These are phyloP conservation scores for Nitzschia inconspicua DNA, from an alignment of 108 stramenopile species.

Conservation along the genomic window DNA sequence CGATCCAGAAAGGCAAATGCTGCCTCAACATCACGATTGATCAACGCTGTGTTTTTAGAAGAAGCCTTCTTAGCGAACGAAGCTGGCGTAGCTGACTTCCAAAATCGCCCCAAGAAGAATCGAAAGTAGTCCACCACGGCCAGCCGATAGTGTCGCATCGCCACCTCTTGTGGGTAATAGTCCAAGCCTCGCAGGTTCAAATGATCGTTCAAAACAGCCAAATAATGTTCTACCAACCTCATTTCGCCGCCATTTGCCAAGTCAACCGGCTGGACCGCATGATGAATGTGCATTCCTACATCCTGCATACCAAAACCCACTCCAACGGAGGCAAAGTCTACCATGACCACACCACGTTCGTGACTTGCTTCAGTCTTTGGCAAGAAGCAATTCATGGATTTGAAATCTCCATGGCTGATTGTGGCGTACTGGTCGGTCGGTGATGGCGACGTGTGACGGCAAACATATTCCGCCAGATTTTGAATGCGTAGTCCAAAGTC, in stretches of 20 bases:
- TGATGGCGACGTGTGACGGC: slow-evolving; percentile 51
- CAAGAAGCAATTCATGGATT: slow-evolving; percentile 79
- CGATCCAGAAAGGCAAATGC: slow-evolving; percentile 60
- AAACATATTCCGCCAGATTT: slow-evolving; percentile 57
- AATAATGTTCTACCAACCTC: slow-evolving; percentile 52
- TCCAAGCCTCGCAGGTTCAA: not conserved
- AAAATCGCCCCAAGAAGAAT: slow-evolving; percentile 53
- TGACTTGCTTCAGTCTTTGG: slow-evolving; percentile 15
- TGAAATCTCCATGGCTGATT: slow-evolving; percentile 73
- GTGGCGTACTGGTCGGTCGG: slow-evolving; percentile 60
- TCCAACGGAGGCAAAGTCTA: slow-evolving; percentile 79
- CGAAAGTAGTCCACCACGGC: slow-evolving; percentile 69
- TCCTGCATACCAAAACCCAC: slow-evolving; percentile 72
- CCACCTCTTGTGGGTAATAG: slow-evolving; percentile 42
- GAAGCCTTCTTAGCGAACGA: slow-evolving; percentile 52
- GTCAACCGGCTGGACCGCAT: slow-evolving; percentile 50
- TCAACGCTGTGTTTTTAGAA: slow-evolving; percentile 58
- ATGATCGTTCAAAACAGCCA: slow-evolving; percentile 32
- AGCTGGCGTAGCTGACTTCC: slow-evolving; percentile 50
- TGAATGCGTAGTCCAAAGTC: slow-evolving; percentile 51
- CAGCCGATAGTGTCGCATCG: slow-evolving; percentile 65
- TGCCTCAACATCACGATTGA: slow-evolving; percentile 62
- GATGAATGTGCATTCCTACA: slow-evolving; percentile 82
- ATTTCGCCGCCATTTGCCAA: slow-evolving; percentile 60
- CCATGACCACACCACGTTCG: slow-evolving; percentile 38